These are phyloP conservation scores for Ganoderma meredithae DNA, from an alignment of 1,284 basidiomycete genomes.

Conservation along the genomic window DNA sequence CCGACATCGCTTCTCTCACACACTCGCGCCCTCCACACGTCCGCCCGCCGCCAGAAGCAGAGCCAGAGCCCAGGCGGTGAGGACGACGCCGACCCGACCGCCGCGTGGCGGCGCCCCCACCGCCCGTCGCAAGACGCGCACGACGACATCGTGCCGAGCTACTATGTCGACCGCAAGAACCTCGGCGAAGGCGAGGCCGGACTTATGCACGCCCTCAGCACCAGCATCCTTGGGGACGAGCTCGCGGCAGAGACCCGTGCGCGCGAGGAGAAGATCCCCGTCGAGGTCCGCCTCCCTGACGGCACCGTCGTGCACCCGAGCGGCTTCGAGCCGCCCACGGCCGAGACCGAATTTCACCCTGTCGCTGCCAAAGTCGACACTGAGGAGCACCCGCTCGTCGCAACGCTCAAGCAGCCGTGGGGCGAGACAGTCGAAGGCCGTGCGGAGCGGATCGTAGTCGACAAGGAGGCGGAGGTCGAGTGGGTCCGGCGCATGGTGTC, in stretches of 20 bases:
- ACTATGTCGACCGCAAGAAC: conserved; percentile 45
- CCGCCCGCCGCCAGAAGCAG: conserved; percentile 20
- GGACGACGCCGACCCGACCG: conserved; percentile 28
- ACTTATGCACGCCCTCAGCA: conserved; percentile 45
- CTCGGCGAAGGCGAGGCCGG: conserved; percentile 44
- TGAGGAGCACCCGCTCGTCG: conserved; percentile 21
- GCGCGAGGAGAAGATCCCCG: conserved; percentile 44
- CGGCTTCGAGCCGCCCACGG: conserved; percentile 44
- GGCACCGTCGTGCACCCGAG: conserved; percentile 43
- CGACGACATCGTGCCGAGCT: conserved; percentile 43
- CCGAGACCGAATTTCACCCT: conserved; percentile 43
- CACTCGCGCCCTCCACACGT: conserved; percentile 41
- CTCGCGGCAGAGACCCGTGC: conserved; percentile 42
- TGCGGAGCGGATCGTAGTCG: conserved; percentile 17
- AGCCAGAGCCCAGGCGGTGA: no score
- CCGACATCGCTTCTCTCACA: conserved; percentile 16
- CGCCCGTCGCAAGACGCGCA: conserved; percentile 39
- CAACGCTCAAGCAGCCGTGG: conserved; percentile 31
- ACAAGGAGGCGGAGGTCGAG: conserved; percentile 30
- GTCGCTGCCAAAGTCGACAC: conserved; percentile 33
- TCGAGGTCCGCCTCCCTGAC: conserved; percentile 42
- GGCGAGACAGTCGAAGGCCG: conserved; percentile 28
- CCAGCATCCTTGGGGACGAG: conserved; percentile 44
- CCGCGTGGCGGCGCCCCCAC: conserved; percentile 39
- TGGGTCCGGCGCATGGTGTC: conserved; percentile 28